These are phyloP conservation scores for Talaromyces pinophilus DNA, from an alignment of 2,329 filamentous ascomycete species.

Conservation along the genomic window DNA sequence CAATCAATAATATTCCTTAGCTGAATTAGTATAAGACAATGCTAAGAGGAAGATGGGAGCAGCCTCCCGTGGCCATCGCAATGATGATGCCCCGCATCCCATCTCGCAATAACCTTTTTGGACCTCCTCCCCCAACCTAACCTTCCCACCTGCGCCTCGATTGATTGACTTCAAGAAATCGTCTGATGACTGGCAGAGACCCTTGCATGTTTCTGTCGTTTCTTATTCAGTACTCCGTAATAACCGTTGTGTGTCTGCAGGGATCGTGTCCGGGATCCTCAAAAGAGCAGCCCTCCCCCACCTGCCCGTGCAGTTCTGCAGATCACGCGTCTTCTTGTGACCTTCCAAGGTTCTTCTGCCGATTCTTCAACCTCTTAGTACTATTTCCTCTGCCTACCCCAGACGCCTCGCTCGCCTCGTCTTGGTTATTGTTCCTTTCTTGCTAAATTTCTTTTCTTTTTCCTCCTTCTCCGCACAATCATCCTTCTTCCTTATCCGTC, in stretches of 20 bases:
- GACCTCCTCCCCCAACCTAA: not conserved
- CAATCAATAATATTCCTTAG: not conserved
- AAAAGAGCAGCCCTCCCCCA: conserved; percentile 7
- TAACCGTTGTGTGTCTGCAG: not conserved
- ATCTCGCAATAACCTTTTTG: not conserved
- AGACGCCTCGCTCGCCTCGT: conserved; percentile 7
- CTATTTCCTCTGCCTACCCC: conserved; percentile 1
- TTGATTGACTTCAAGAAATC: not conserved
- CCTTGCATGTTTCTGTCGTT: not conserved
- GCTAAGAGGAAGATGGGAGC: not conserved
- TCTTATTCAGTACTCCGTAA: not conserved
- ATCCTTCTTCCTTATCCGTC: not conserved
- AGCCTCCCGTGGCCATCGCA: not conserved
- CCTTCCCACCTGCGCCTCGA: not conserved
- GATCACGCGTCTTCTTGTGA: conserved; percentile 24
- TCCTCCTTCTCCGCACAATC: conserved; percentile 1
- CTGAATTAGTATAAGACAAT: not conserved
- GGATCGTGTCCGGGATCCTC: not conserved
- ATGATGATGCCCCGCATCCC: conserved; percentile 4
- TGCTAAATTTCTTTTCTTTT: not conserved
- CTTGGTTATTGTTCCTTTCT: not conserved
- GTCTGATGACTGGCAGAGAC: conserved; percentile 7
- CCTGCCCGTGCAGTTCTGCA: conserved; percentile 16
- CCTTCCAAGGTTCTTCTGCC: conserved; percentile 40
- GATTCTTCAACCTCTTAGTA: conserved; percentile 44